phyloP scores from a whole-genome alignment of 179 eudicot genomes.

The Silene coronaria region DNA sequence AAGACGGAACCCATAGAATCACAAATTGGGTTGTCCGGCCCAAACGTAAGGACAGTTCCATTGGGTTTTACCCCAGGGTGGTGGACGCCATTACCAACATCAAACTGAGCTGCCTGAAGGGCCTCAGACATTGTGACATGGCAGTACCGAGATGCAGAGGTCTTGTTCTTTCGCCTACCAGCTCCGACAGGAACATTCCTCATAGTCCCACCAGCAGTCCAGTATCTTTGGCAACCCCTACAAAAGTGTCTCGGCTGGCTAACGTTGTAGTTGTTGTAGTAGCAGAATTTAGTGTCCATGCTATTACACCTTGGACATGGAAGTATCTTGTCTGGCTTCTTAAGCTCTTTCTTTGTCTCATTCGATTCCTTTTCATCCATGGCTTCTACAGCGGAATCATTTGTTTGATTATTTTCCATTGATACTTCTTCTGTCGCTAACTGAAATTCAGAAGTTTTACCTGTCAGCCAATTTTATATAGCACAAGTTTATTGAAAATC shows the following conservation, averaged over 20 bases:
- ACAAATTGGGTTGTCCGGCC: conserved; percentile 19
- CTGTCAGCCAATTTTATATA: conserved; percentile 14
- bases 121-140: conserved; percentile 18
- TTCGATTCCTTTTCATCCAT: conserved; percentile 30
- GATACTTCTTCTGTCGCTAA: conserved; percentile 13
- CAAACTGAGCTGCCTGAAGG: conserved; percentile 7
- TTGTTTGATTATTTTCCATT: conserved; percentile 26
- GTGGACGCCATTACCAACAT: conserved; percentile 7
- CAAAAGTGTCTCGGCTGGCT: conserved; percentile 35
- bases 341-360: conserved; percentile 24
- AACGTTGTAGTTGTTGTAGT: conserved; percentile 37
- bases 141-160: conserved; percentile 15
- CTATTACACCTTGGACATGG: conserved; percentile 35
- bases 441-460: conserved; percentile 1
- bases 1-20: conserved; percentile 22
- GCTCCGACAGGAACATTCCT: conserved; percentile 37
- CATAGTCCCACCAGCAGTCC: conserved; percentile 39
- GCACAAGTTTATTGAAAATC: not conserved
- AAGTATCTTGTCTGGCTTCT: conserved; percentile 34
- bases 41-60: conserved; percentile 19
- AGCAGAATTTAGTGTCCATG: conserved; percentile 38
- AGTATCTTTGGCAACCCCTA: conserved; percentile 31
- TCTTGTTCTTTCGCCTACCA: conserved; percentile 31
- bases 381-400: conserved; percentile 30
- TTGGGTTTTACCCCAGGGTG: conserved; percentile 17